Evolutionary conservation across 2,329 filamentous ascomycete species (phyloP), one percentile per base, ranked within the genome.

Genomic region (Talaromyces piceae): DNA sequence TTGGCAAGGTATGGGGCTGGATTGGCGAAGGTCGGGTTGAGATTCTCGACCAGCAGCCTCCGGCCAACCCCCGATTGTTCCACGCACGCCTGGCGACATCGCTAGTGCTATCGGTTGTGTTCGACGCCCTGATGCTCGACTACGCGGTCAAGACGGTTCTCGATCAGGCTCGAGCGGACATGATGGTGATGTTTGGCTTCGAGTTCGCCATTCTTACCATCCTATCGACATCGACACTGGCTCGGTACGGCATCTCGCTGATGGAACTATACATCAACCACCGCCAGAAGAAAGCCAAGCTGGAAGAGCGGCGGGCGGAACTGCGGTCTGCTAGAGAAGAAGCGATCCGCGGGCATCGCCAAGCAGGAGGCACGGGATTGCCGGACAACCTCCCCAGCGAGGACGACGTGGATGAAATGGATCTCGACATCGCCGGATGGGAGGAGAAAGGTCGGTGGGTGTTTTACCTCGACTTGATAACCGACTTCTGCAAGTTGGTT

Each of bases 101-200:
- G 41, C 77, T 98, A 44, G 63, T 86, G 1, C 69, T 95, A 49
- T 91, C 91, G 57, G 78, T 95, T 53, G 59, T 82, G 13, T 96
- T 95, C 71, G 87, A 95, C 64, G 67, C 83, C 22, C 85, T 79
- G 65, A 83, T 98, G 71, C 82, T 96, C 57, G 79, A 78, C 45
- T 96, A 95, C 67, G 85, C 87, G 53, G 77, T 95, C 55, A 81
- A 83, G 25, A 88, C 86, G 0, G 91, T 97, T 27, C 83, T 96
- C 46, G 83, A 87, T 52, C 84, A 94, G 65, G 88, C 91, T 2
- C 80, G 87, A n/a, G 90, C 91, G 0, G 93, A 94, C 53, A 97
- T 98, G 87, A 98, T 97, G 90, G 90, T 98, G 56, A 97, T 98
- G 90, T 98, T 98, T 63, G 83, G 94, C 5, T 98, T 98, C 61